Conservation (phyloP, 306 rosid genomes). For the Vicia sativa region DNA sequence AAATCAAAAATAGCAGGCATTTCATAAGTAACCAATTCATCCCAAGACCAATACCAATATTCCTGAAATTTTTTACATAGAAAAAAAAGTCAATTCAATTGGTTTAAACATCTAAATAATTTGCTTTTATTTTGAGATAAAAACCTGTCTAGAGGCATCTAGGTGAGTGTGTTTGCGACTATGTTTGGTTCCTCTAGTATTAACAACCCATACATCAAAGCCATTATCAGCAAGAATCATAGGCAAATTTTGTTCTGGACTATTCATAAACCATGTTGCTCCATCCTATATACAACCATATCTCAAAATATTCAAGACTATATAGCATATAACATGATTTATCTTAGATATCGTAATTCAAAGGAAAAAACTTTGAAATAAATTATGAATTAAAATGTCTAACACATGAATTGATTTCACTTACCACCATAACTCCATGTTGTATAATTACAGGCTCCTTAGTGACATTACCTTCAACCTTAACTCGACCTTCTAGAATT, state of each 20-base stretch:
- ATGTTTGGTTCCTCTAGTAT: constrained; percentile 76
- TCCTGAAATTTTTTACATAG: constrained; percentile 45
- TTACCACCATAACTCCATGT: constrained; percentile 82
- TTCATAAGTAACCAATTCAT: constrained; percentile 65
- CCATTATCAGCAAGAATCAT: constrained; percentile 71
- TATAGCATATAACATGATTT: not conserved
- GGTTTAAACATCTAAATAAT: not conserved
- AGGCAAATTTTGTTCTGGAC: constrained; percentile 70
- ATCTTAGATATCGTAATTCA: too few relatives aligned
- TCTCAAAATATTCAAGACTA: constrained; percentile 6
- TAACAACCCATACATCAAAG: constrained; percentile 78
- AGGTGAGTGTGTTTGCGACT: constrained; percentile 61
- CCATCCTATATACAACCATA: constrained; percentile 62
- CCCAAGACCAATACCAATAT: constrained; percentile 86
- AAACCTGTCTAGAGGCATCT: constrained; percentile 30
- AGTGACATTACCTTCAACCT: not conserved
- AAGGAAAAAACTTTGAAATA: too few relatives aligned
- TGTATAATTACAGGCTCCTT: constrained; percentile 70
- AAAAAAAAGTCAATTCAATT: not conserved
- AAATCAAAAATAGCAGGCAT: constrained; percentile 67
- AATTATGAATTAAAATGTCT: too few relatives aligned
- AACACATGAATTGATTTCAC: not conserved
- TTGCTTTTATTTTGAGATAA: not conserved
- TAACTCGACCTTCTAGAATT: constrained; percentile 58
- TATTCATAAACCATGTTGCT: constrained; percentile 59